Evolutionary conservation across 495 filamentous ascomycete genomes (phyloP), one percentile per base, ranked within the genome.

Genomic region (Massariosphaeria phaeospora): DNA sequence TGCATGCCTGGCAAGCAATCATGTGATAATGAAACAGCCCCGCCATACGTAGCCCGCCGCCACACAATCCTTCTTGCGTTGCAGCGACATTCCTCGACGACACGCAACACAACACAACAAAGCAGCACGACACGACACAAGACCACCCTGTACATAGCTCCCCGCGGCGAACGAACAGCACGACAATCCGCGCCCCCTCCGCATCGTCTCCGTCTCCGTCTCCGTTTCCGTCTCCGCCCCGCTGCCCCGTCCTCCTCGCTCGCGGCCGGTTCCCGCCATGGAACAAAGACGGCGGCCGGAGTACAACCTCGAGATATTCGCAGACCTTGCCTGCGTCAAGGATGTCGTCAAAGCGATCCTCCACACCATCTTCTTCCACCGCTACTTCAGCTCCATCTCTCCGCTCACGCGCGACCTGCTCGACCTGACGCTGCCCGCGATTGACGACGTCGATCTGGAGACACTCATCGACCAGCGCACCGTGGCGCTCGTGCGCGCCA

Each of bases 301-400:
- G 45, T 73, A 73, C 54, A 69, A 59, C 15, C 65, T 75, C 45
- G 72, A 73, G 39, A 62, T 75, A 31, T 68, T 72, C 38, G 70
- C 72, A 10, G 72, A 75, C 58, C 66, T 68, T 9, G 62, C 69
- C 13, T 72, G 64, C 45, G 87, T 95, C 60, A 86, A 86, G 66
- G 93, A 97, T 70, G 83, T 98, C 18, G 79, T 97, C 25, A 88
- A 91, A 97, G 91, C 86, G 55, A 85, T 96, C 64, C 83, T 97
- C 45, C 89, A 96, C 69, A 93, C 91, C 34, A 95, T 98, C 67
- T 98, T 97, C 83, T 98, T 98, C 76, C 90, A 97, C 72, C 88
- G 93, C 55, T 95, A 89, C 77, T 97, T 98, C 75, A 86, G 86
- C 51, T 82, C 86, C 25, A 78, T 96, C 49, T 74, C 80, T 12